Base-by-base conservation (phyloP, 345 rosid species). In the Populus pruinosa region DNA sequence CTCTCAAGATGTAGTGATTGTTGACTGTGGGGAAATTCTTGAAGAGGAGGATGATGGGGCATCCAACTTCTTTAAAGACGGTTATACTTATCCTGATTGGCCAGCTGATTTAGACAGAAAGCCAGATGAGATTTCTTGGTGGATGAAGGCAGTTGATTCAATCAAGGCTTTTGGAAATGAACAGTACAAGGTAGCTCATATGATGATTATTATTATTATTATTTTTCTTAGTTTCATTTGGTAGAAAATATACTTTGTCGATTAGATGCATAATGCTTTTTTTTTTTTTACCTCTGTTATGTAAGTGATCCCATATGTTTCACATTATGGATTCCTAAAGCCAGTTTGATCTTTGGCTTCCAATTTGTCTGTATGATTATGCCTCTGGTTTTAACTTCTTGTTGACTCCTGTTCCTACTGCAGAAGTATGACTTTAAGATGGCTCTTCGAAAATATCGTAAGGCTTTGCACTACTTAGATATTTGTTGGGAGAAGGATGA, bases 401-500 rank as follows among this genome's bases (percentile, higher is more conserved):
- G 44, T 27, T 33, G n/a, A 69, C 43, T 14, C 43, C 5, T 71
- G 47, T 72, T 72, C 43, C 29, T 72, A 74, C 36, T 35, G 25
- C 53, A 94, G 98, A 94, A 91, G 81, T 91, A 88, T 87, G 93
- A 92, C 79, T 90, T 86, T 73, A 89, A 92, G 89, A 94, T 91
- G 97, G 97, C 98, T 65, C 89, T 91, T 1, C 83, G 86, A 82
- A 94, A 94, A 87, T 92, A 94, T 78, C 88, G 93, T 16, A 94
- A 94, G 87, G 94, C 92, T 78, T 77, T 92, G 75, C 91, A 89
- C 14, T 92, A 90, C 76, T 81, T 94, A 77, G 97, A 94, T 85
- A 81, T 90, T 77, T 90, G 96, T 88, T 94, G 97, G 98, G 97
- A 92, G 91, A 89, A 94, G 78, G 95, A 92, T 1, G 97, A 88